Conservation (phyloP, 257 asterid species). For the Nicotiana otophora region DNA sequence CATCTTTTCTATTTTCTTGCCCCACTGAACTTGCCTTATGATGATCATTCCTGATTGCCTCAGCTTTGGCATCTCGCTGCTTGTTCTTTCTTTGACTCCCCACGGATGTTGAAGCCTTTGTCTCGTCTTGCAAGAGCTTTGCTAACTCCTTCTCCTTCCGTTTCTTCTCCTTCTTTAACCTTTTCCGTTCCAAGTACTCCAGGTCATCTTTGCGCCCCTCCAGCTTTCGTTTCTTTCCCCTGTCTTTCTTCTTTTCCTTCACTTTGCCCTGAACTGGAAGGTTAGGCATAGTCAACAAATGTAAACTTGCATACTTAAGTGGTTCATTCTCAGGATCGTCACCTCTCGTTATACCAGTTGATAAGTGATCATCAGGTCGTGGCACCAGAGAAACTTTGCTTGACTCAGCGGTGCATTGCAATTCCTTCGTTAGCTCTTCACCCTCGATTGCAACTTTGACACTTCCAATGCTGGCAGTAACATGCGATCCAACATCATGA, state of each 20-base stretch:
- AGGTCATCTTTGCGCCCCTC: constrained; percentile 44
- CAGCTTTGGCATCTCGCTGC: background rate
- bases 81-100: constrained; percentile 1
- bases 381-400: constrained; percentile 49
- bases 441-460: constrained; percentile 58
- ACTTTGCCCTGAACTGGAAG: constrained; percentile 18
- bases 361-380: constrained; percentile 27
- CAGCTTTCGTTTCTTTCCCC: constrained; percentile 49
- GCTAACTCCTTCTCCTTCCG: constrained; percentile 83
- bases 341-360: constrained; percentile 22
- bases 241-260: constrained; percentile 35
- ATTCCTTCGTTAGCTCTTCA: constrained; percentile 66
- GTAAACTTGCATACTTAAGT: constrained; percentile 34
- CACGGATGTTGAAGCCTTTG: constrained; percentile 22
- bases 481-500: constrained; percentile 91
- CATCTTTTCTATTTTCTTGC: constrained; percentile 12
- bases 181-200: constrained; percentile 51
- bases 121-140: constrained; percentile 43
- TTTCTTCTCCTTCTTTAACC: constrained; percentile 79
- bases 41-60: constrained; percentile 18
- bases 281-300: constrained; percentile 22
- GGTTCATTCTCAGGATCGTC: constrained; percentile 28
- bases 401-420: constrained; percentile 95
- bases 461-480: constrained; percentile 90
- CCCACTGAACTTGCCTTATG: constrained; percentile 13